phyloP scores from a whole-genome alignment of 2,329 filamentous ascomycete genomes.

The Trichoderma citrinoviride region DNA sequence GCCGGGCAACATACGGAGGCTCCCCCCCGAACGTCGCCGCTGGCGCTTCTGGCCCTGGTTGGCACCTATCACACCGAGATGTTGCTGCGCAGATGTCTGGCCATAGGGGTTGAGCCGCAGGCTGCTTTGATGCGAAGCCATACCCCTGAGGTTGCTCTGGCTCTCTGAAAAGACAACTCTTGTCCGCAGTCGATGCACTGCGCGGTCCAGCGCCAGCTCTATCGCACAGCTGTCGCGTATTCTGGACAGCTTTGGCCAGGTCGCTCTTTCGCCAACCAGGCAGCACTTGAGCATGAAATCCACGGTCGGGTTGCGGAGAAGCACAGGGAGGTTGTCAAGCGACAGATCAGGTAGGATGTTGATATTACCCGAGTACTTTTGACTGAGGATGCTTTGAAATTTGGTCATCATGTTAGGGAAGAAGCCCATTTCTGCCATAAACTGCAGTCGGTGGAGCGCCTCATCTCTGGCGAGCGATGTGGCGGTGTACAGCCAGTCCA shows the following conservation, averaged over 20 bases:
- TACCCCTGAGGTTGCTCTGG: slow-evolving; percentile 57
- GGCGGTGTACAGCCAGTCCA: slow-evolving; percentile 63
- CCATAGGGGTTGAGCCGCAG: slow-evolving; percentile 28
- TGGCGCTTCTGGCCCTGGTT: slow-evolving; percentile 37
- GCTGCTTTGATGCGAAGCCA: slow-evolving; percentile 36
- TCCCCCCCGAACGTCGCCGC: slow-evolving; percentile 52
- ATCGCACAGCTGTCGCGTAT: slow-evolving; percentile 86
- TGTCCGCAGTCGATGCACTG: slow-evolving; percentile 66
- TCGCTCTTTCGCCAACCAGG: slow-evolving; percentile 76
- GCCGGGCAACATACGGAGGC: slow-evolving; percentile 41
- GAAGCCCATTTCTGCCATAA: slow-evolving; percentile 75
- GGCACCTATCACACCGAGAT: slow-evolving; percentile 29
- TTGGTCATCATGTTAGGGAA: slow-evolving; percentile 79
- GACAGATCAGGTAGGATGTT: slow-evolving; percentile 83
- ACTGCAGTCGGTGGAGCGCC: slow-evolving; percentile 74
- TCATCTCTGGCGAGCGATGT: slow-evolving; percentile 76
- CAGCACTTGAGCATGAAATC: slow-evolving; percentile 84
- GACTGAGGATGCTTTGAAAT: slow-evolving; percentile 74
- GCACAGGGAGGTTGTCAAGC: slow-evolving; percentile 68
- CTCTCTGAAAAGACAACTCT: slow-evolving; percentile 67
- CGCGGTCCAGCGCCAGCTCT: slow-evolving; percentile 77
- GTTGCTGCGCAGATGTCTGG: slow-evolving; percentile 23
- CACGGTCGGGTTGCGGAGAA: slow-evolving; percentile 78
- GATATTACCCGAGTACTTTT: slow-evolving; percentile 92
- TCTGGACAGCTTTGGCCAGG: slow-evolving; percentile 85